phyloP scores from a whole-genome alignment of 2,329 filamentous ascomycete genomes.

The Grosmannia serpens region DNA sequence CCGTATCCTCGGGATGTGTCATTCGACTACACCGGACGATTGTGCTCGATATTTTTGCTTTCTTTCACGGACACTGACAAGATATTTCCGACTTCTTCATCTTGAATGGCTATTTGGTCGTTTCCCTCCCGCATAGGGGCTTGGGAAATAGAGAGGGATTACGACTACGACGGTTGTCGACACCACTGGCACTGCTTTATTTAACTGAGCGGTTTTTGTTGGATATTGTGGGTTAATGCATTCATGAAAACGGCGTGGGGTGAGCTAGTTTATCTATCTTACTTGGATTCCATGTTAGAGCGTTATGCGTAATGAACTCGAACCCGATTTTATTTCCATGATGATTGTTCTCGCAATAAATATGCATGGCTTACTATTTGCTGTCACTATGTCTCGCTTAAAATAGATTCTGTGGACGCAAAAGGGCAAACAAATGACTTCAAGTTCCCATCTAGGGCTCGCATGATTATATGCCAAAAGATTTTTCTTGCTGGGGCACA shows the following conservation, averaged over 20 bases:
- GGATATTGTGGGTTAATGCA: not conserved
- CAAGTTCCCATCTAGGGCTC: not conserved
- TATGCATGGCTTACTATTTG: not conserved
- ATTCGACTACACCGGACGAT: slow-evolving; percentile 39
- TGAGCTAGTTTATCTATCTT: not conserved
- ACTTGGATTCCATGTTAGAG: not conserved
- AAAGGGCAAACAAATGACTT: not conserved
- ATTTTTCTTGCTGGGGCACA: not conserved
- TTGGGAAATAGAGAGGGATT: not conserved
- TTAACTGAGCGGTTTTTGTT: not conserved
- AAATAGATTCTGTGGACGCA: not conserved
- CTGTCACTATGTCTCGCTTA: not conserved
- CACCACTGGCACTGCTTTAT: not conserved
- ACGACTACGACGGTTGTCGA: not conserved
- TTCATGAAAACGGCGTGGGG: not conserved
- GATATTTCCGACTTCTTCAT: slow-evolving; percentile 6
- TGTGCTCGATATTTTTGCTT: slow-evolving; percentile 41
- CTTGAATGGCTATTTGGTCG: not conserved
- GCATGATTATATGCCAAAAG: not conserved
- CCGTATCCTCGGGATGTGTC: slow-evolving; percentile 36
- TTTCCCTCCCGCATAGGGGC: not conserved
- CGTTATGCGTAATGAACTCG: not conserved
- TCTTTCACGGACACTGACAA: slow-evolving; percentile 28
- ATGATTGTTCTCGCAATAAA: no score
- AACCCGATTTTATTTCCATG: no score